phyloP scores from a whole-genome alignment of 768 basidiomycete species.

The Crucibulum laeve region DNA sequence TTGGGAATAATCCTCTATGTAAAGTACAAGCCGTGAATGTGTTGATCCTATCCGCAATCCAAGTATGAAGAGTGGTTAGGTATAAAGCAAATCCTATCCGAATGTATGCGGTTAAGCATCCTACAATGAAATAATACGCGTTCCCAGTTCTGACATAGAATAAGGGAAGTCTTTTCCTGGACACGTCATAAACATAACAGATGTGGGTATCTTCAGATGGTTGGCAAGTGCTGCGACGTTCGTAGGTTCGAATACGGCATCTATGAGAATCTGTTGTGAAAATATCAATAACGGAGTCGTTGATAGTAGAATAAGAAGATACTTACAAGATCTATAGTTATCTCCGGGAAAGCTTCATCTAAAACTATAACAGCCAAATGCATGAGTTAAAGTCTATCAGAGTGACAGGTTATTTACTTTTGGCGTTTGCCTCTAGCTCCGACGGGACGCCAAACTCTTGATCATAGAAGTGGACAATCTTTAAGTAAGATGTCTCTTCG shows the following conservation, averaged over 20 bases:
- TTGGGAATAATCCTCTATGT: too few relatives aligned
- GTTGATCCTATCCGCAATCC: too few relatives aligned
- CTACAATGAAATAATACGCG: constrained; percentile 37
- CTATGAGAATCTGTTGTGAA: constrained; percentile 16
- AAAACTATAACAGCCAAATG: constrained; percentile 15
- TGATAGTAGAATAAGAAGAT: neutral
- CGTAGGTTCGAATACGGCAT: constrained; percentile 16
- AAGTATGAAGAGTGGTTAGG: too few relatives aligned
- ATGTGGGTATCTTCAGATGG: constrained; percentile 42
- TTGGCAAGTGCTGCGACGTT: constrained; percentile 37
- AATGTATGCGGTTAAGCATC: too few relatives aligned
- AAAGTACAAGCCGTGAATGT: too few relatives aligned
- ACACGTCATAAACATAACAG: constrained; percentile 62
- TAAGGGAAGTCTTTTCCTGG: constrained; percentile 42
- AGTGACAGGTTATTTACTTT: constrained; percentile 33
- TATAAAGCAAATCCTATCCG: too few relatives aligned
- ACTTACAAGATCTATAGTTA: constrained; percentile 23
- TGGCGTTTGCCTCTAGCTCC: constrained; percentile 70
- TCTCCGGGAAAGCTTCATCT: constrained; percentile 49
- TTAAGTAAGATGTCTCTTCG: constrained; percentile 66
- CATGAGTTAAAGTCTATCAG: neutral
- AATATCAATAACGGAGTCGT: neutral
- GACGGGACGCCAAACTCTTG: constrained; percentile 52
- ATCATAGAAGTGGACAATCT: constrained; percentile 64
- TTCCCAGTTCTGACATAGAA: constrained; percentile 45